Evolutionary conservation across 441 rosid species (phyloP), one percentile per base, ranked within the genome.

Genomic region (Biscutella laevigata): DNA sequence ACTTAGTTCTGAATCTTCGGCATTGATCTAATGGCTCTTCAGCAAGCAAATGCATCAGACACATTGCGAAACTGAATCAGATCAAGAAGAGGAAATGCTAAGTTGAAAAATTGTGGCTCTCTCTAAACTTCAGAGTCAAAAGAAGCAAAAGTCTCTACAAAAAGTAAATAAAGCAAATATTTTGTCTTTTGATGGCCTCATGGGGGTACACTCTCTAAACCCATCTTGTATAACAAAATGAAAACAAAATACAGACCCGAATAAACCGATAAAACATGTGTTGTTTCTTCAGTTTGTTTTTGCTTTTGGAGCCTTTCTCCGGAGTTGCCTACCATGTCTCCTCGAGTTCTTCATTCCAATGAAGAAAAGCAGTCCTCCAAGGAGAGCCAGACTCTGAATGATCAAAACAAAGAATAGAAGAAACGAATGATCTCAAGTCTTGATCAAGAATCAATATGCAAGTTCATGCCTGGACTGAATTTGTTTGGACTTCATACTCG

Each of bases 291-390:
- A 80, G 54, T 17, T 35, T 16, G 83, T 48, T 72, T 82, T 85
- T 4, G 81, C 30, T 51, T 82, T 85, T 19, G 67, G 81, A 29
- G 64, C 41, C 81, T 80, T 86, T 58, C 73, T 86, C 82, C 71
- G 73, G 30, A 68, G 70, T 26, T 76, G 86, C 49, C 86, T 78
- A 61, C 77, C 71, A 4, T 82, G 88, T 52, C 49, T 66, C 64
- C 77, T 67, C 11, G 88, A 83, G 71, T 86, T 86, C 76, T 78
- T 86, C 86, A 81, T 86, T 59, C 95, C 95, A 27, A 83, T 65
- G 47, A 75, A 83, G 68, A 83, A 83, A 28, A 86, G 80, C 66
- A 86, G 57, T 14, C 80, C 91, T 34, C 95, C 95, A 45, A 78
- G 66, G 0, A 85, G 70, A 25, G 94, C 94, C 61, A 85, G 22